Evolutionary conservation across 352 stramenopile genomes (phyloP), one percentile per base, ranked within the genome.

Genomic region (Saprolegnia parasitica): DNA sequence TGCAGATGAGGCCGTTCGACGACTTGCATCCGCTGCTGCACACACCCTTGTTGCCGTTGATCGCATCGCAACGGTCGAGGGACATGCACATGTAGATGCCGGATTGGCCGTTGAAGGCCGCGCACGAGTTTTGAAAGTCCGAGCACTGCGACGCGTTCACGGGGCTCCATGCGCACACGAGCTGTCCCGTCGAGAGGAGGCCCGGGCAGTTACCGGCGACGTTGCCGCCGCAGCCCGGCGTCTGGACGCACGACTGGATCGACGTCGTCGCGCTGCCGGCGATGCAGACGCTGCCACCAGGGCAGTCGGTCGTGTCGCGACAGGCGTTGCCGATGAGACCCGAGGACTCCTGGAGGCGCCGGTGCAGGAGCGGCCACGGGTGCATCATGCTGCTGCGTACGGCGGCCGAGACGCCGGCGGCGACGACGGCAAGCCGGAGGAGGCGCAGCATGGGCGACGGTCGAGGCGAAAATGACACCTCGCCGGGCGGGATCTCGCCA

Each of bases 71-170:
- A 4, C 86, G 80, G 39, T 84, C 77, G 35, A 91, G 75, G 21
- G 81, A 88, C 52, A 94, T 78, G 57, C 86, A 94, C 72, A 92
- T 91, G 80, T 91, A 93, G 64, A 91, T 83, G 26, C 81, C 81
- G 35, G 74, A 49, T 39, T 71, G 46, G 70, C 64, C 72, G 60
- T 70, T 66, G 35, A 83, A 64, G 40, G 75, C 29, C 18, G 56
- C 65, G 62, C 80, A 70, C 18, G 63, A 88, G 56, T 76, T 73
- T 5, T 23, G 45, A 11, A 50, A 29, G 40, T 52, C 67, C 21
- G 57, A 62, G 20, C 26, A 46, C 26, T 26, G 29, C 32, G 72
- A 80, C 6, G 70, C 64, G 42, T 78, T 75, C 37, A 45, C 49
- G 35, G 67, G 57, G 23, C 73, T 78, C 77, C 73, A 78, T 52